A percentile compares a stretch with the other conserved stretches of the same genome.
phyloP scores from a whole-genome alignment of 345 rosid species.

The Pistacia integerrima region DNA sequence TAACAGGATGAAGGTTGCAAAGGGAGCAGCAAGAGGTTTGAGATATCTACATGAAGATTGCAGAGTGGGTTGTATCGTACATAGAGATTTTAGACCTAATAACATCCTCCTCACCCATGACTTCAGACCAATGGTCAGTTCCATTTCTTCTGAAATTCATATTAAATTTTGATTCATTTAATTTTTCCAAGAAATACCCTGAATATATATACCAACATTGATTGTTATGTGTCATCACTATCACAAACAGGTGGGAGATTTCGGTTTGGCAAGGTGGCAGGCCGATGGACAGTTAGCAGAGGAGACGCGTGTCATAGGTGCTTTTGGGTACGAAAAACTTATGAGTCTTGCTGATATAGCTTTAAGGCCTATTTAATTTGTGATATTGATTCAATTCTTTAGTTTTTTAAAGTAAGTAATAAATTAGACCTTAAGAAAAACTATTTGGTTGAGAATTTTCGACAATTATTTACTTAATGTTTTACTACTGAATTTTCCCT shows the following conservation, averaged over 20 bases:
- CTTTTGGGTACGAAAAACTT: constrained; percentile 48
- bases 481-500: background rate
- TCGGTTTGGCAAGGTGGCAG: constrained; percentile 70
- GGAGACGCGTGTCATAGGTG: constrained; percentile 55
- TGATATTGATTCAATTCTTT: too few species aligned
- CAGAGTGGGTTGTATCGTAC: constrained; percentile 71
- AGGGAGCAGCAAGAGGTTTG: constrained; percentile 73
- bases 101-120: constrained; percentile 75
- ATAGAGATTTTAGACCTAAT: constrained; percentile 66
- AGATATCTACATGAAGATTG: constrained; percentile 77
- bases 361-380: too few species aligned
- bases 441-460: too few species aligned
- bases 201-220: too few species aligned
- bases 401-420: too few species aligned
- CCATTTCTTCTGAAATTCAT: background rate
- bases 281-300: constrained; percentile 58
- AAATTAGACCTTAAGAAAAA: too few species aligned
- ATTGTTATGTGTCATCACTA: too few species aligned
- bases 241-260: constrained; percentile 57
- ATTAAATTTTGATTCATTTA: background rate
- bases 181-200: background rate
- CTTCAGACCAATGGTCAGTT: constrained; percentile 56
- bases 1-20: constrained; percentile 52
- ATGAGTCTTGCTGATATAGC: background rate
- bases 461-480: too few species aligned